Evolutionary conservation across 2,329 filamentous ascomycete species (phyloP), one percentile per base, ranked within the genome.

Genomic region (Cyphellophora europaea): DNA sequence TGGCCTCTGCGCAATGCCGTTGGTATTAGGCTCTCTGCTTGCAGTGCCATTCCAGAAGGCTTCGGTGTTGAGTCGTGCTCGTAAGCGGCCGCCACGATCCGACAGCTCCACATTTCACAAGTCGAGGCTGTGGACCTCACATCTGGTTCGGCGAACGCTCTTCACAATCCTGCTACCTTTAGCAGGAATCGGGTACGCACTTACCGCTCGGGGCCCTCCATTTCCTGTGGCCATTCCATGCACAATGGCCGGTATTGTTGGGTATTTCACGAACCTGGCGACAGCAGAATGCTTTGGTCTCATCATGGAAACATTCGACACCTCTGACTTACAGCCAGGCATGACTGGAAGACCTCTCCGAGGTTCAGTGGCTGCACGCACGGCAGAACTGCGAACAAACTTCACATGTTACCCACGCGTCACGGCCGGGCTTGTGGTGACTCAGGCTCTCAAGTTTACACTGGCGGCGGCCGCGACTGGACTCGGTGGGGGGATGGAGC

Each of bases 231-330:
- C 69, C n/a, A 61, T 79, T 1, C 82, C 82, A 3, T 76, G 77
- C 3, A 52, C 79, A 2, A 77, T 86, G 45, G 77, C 79, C 0
- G 72, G 69, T 1, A 53, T 75, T 3, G 70, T 86, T 11, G 81
- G 79, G 0, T 84, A 84, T 48, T 61, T 86, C 4, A 80, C 78
- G 2, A 79, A 77, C 33, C 69, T 89, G 6, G 82, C 80, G 2
- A 77, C 85, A 30, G 74, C 82, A 2, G 82, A 88, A 56, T 86
- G 82, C 55, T 74, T 80, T 44, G 80, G 82, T 1, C 61, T 88
- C 19, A 71, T 87, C 52, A 87, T 88, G 82, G 82, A 87, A 52
- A 79, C 77, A 0, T 88, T 80, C 54, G 83, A 88, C 53, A 82
- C 77, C n/a, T 84, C 79, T 27, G 83, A 88, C 54, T 65, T 88